phyloP scores from a whole-genome alignment of 768 basidiomycete species.

The Suillus fuscotomentosus region DNA sequence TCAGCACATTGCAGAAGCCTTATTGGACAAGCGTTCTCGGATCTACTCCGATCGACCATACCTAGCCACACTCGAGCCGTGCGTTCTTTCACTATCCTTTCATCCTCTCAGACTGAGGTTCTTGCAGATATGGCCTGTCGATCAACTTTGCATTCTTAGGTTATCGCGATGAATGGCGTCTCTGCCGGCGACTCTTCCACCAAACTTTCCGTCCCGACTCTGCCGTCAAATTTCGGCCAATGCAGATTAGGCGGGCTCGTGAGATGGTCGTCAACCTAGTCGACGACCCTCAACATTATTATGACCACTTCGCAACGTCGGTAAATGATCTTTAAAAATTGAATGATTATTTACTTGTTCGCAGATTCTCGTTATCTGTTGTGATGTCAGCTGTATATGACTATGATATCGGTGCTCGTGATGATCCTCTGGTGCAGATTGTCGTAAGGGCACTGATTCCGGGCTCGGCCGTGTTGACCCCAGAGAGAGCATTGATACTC shows the following conservation, averaged over 20 bases:
- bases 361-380: constrained; percentile 32
- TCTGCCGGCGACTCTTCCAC: constrained; percentile 35
- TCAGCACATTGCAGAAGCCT: no score
- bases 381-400: constrained; percentile 15
- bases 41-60: no score
- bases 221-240: constrained; percentile 19
- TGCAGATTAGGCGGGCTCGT: constrained; percentile 23
- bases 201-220: constrained; percentile 36
- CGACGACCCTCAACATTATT: constrained; percentile 28
- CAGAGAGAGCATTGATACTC: constrained; percentile 8
- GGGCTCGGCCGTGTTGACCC: background rate
- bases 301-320: constrained; percentile 17
- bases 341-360: background rate
- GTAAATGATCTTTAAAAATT: background rate
- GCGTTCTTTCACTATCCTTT: background rate
- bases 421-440: constrained; percentile 11
- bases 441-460: no score
- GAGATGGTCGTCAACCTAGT: constrained; percentile 26
- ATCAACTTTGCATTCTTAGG: constrained; percentile 2
- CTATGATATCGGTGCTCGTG: constrained; percentile 12
- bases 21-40: no score
- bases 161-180: constrained; percentile 17
- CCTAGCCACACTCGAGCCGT: no score
- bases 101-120: background rate
- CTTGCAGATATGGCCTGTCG: constrained; percentile 7